These are phyloP conservation scores for Balamuthia mandrillaris DNA, from an alignment of 208 protist genomes.

Conservation along the genomic window DNA sequence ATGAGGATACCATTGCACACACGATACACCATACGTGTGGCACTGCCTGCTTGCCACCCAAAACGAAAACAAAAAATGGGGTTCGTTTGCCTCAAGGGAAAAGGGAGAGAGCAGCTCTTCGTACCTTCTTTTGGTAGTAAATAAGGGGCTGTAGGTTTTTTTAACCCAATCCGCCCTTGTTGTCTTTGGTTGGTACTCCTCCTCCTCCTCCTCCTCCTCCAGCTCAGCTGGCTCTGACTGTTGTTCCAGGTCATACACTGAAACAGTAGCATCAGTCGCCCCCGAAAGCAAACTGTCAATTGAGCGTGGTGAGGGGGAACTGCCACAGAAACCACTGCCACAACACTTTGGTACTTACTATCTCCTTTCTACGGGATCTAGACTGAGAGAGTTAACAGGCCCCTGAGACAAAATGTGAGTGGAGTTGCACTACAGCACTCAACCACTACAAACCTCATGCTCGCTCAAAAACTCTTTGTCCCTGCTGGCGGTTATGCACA, in stretches of 20 bases:
- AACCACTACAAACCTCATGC: no score
- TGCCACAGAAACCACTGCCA: neutral
- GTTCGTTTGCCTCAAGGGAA: no score
- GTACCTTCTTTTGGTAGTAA: neutral
- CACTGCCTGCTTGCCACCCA: neutral
- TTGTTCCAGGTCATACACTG: conserved; percentile 1
- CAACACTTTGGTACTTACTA: neutral
- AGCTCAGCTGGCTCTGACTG: no score
- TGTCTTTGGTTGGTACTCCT: neutral
- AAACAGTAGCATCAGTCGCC: neutral
- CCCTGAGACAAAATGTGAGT: no score
- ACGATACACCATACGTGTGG: conserved; percentile 32
- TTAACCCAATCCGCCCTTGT: neutral
- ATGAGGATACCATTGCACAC: conserved; percentile 39
- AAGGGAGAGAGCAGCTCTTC: neutral
- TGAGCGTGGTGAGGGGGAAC: neutral
- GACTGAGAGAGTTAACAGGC: neutral
- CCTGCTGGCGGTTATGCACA: neutral
- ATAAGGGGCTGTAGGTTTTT: neutral
- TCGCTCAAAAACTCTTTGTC: neutral
- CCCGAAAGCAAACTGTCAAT: neutral
- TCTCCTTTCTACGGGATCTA: neutral
- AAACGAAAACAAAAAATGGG: neutral
- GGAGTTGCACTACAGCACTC: no score
- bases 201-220: no score